These are phyloP conservation scores for Scheffersomyces stipitis DNA, from an alignment of 805 yeast species.

Conservation along the genomic window DNA sequence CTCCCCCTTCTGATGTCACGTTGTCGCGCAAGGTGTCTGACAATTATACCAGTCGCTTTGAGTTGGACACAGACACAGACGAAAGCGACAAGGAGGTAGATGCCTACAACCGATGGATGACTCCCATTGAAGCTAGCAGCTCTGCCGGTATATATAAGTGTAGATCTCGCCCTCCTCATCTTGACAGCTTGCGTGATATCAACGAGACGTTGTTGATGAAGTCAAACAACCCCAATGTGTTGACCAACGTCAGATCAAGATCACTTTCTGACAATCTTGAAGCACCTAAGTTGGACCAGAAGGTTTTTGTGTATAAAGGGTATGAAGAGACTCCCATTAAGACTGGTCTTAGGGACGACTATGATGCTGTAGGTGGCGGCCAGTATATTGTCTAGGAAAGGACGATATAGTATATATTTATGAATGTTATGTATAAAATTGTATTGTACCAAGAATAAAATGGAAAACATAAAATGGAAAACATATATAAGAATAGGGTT, in stretches of 20 bases:
- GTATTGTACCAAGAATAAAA: too few relatives aligned
- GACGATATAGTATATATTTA: too few relatives aligned
- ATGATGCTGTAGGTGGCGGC: slow-evolving; percentile 2
- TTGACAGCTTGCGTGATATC: slow-evolving; percentile 4
- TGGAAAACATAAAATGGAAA: too few relatives aligned
- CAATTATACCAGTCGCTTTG: slow-evolving; percentile 7
- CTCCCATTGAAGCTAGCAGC: background rate
- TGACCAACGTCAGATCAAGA: slow-evolving; percentile 11
- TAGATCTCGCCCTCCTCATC: slow-evolving; percentile 3
- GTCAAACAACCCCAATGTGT: slow-evolving; percentile 13
- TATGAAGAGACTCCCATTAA: background rate
- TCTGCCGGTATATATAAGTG: background rate
- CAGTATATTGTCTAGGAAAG: too few relatives aligned
- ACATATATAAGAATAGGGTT: too few relatives aligned
- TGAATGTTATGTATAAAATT: too few relatives aligned
- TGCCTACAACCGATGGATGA: background rate
- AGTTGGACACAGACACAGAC: slow-evolving; percentile 8
- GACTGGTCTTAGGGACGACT: slow-evolving; percentile 3
- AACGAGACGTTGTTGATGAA: slow-evolving; percentile 5
- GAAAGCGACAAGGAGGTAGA: background rate
- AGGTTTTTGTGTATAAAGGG: background rate
- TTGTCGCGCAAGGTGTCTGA: slow-evolving; percentile 12
- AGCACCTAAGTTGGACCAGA: slow-evolving; percentile 3
- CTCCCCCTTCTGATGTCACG: slow-evolving; percentile 1
- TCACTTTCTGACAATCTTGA: slow-evolving; percentile 7